Evolutionary conservation across 169 alveolate species (phyloP), one percentile per base, ranked within the genome.

Genomic region (Cystoisospora suis): DNA sequence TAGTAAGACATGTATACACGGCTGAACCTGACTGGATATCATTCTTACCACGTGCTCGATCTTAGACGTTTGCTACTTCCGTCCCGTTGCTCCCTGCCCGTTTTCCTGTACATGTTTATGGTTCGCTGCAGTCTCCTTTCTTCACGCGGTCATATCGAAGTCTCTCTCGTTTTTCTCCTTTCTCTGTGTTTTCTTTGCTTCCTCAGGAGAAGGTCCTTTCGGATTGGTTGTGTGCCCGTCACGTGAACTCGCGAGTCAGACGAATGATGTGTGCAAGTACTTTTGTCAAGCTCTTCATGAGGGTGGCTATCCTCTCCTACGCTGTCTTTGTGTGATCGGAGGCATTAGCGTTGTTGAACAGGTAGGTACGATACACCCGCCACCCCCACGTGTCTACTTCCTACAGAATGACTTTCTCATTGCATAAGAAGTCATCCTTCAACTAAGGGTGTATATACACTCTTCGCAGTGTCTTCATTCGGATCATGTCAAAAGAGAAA

Each of bases 211-310:
- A 86, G 99, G 99, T 2, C 99, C 99, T 9, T 95, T 95, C 59
- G 98, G 98, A 15, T 95, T 98, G 61, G 95, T 98, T 46, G 93
- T 98, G 23, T 97, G 98, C 23, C 99, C 99, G 20, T 96, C 98
- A 5, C 96, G 99, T 29, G 99, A 98, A 91, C 94, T 98, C 77
- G 99, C 99, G 44, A 90, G 96, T 59, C 99, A 97, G 94, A 97
- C 97, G n/a, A 94, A 96, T 79, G 97, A 96, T 86, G 95, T 96
- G 46, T 95, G 95, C 49, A 94, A 93, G 47, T 96, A 96, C 81
- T 95, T 94, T 75, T 80, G 96, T 53, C 80, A 93, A 17, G 94
- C 86, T 69, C 93, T 96, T 42, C 81, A 88, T 58, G 90, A 94
- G 56, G 94, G 90, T 49, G 95, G 94, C 23, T 93, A 70, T 34